These are phyloP conservation scores for Aspergillus intermedius DNA, from an alignment of 2,329 filamentous ascomycete species.

Conservation along the genomic window DNA sequence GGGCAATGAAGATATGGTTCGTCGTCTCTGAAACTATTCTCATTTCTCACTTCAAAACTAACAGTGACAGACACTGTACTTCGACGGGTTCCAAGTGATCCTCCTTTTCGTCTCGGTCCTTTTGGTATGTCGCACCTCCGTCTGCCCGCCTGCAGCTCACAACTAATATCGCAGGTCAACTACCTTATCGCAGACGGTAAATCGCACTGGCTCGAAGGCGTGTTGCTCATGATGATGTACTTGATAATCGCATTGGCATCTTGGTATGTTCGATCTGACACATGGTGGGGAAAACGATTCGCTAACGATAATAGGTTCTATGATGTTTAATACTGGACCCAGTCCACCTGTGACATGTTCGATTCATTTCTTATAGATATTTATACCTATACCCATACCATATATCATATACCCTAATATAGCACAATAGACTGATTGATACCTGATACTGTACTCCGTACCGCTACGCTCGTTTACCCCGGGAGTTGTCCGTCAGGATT, in stretches of 20 bases:
- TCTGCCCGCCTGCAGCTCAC: background rate
- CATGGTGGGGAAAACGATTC: background rate
- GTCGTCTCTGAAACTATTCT: background rate
- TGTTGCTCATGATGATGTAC: conserved; percentile 55
- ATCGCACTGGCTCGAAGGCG: conserved; percentile 55
- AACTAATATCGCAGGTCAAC: conserved; percentile 43
- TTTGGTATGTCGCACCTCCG: conserved; percentile 24
- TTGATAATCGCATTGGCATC: conserved; percentile 56
- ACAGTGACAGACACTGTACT: conserved; percentile 56
- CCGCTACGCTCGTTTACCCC: no score
- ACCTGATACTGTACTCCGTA: no score
- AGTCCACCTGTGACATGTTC: no score
- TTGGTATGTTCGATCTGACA: conserved; percentile 37
- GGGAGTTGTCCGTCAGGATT: no score
- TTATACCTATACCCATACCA: no score
- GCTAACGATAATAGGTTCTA: conserved; percentile 11
- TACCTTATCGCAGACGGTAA: conserved; percentile 58
- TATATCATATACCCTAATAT: no score
- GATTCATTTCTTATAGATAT: no score
- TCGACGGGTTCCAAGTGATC: conserved; percentile 81
- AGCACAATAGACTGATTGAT: no score
- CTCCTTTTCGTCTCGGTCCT: conserved; percentile 52
- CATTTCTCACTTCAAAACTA: conserved; percentile 2
- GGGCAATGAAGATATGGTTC: conserved; percentile 50
- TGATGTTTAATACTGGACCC: background rate